Evolutionary conservation across 495 filamentous ascomycete genomes (phyloP).

Genomic region (Podospora conica): DNA sequence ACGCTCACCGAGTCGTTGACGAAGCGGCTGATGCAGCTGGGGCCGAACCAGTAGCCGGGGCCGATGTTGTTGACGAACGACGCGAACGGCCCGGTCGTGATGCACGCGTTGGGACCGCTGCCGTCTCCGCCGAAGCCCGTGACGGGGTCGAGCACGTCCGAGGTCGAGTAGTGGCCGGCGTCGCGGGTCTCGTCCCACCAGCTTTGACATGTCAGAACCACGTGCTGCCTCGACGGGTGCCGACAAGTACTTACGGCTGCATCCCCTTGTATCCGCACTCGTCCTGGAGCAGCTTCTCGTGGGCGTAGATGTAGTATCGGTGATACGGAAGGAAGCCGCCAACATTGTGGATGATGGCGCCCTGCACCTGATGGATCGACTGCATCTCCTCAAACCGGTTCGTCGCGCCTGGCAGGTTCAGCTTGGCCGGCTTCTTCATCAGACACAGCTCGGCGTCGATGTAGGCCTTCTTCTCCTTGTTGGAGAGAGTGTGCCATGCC

Average conservation of each 20-base stretch:
- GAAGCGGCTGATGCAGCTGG: not conserved
- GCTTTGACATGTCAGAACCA: conserved; percentile 5
- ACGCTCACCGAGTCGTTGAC: not conserved
- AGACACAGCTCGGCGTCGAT: conserved; percentile 5
- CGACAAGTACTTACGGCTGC: conserved; percentile 23
- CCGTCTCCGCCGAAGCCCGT: conserved; percentile 44
- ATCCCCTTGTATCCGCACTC: conserved; percentile 41
- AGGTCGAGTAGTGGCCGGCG: conserved; percentile 32
- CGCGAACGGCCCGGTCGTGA: conserved; percentile 33
- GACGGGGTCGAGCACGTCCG: conserved; percentile 28
- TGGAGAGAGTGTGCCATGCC: not conserved
- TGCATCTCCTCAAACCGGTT: conserved; percentile 3
- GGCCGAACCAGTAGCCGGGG: not conserved
- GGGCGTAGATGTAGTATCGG: conserved; percentile 39
- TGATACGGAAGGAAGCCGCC: conserved; percentile 45
- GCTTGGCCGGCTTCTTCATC: not conserved
- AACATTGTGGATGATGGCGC: not conserved
- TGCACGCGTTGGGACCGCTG: conserved; percentile 24
- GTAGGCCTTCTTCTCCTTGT: conserved; percentile 2
- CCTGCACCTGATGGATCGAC: not conserved
- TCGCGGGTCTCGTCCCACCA: conserved; percentile 45
- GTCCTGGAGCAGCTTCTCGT: conserved; percentile 35
- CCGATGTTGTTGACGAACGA: not conserved
- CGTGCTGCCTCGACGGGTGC: no score
- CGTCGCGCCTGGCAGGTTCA: not conserved